A percentile compares a stretch with the other conserved stretches of the same genome.
phyloP scores from a whole-genome alignment of 306 rosid species.

The Biancaea sappan region DNA sequence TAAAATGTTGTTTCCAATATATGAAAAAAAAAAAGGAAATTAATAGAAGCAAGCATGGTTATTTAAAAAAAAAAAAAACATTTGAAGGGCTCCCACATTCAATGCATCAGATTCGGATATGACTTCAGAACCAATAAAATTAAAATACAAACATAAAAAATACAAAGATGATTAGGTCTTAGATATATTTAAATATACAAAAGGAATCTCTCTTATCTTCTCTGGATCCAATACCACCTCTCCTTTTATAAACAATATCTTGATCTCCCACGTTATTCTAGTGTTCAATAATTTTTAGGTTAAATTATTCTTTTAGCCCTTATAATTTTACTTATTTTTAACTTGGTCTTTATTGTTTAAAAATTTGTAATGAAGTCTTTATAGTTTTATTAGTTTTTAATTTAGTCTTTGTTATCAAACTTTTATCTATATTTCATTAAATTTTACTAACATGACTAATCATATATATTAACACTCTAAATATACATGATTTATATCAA shows the following conservation, averaged over 20 bases:
- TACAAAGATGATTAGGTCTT: background rate
- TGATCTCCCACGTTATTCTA: slow-evolving; percentile 46
- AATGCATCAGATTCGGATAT: slow-evolving; percentile 55
- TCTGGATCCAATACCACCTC: slow-evolving; percentile 52
- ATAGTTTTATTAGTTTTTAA: too few relatives aligned
- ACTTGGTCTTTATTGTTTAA: too few relatives aligned
- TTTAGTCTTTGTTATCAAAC: too few relatives aligned
- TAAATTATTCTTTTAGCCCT: too few relatives aligned
- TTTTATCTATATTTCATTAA: too few relatives aligned
- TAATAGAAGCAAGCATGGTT: slow-evolving; percentile 13
- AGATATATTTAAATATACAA: slow-evolving; percentile 17
- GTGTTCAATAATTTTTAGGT: too few relatives aligned
- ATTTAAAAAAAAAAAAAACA: background rate
- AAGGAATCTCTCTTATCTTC: slow-evolving; percentile 64
- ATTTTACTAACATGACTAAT: too few relatives aligned
- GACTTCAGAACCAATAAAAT: slow-evolving; percentile 46
- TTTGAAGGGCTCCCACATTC: slow-evolving; percentile 45
- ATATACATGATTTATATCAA: too few relatives aligned
- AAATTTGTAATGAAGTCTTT: too few relatives aligned
- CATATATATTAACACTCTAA: too few relatives aligned
- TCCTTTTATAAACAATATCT: slow-evolving; percentile 41
- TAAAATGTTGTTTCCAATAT: background rate
- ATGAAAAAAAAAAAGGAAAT: background rate
- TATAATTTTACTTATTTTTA: too few relatives aligned
- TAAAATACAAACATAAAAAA: slow-evolving; percentile 10